Evolutionary conservation across 345 rosid species (phyloP).

Genomic region (Salix exigua): DNA sequence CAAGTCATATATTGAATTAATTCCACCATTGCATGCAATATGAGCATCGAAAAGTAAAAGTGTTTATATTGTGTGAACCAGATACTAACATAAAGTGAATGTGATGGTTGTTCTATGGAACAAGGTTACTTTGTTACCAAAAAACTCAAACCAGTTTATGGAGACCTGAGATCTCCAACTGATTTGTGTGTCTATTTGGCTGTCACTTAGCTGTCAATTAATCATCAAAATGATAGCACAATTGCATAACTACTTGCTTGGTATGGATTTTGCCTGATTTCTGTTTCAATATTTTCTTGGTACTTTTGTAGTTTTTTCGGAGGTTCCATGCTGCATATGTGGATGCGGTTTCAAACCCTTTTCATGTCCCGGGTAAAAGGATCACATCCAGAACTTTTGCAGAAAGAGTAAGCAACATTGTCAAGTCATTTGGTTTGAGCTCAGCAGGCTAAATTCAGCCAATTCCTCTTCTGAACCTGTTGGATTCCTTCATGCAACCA

Average conservation of each 20-base stretch:
- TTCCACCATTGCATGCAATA: neutral
- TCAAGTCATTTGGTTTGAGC: conserved; percentile 73
- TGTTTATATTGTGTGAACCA: neutral
- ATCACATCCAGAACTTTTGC: conserved; percentile 84
- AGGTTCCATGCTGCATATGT: conserved; percentile 94
- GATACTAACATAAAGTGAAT: neutral
- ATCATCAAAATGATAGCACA: neutral
- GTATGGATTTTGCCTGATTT: neutral
- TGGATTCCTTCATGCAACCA: neutral
- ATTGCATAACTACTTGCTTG: neutral
- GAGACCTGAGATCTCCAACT: neutral
- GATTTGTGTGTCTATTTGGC: neutral
- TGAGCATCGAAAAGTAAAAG: neutral
- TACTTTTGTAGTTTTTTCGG: conserved; percentile 56
- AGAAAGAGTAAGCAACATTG: conserved; percentile 72
- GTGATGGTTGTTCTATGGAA: neutral
- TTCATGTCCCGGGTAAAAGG: conserved; percentile 92
- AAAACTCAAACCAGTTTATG: neutral
- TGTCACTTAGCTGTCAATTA: neutral
- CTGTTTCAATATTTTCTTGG: conserved; percentile 1
- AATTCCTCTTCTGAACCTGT: conserved; percentile 7
- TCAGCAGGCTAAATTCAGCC: conserved; percentile 39
- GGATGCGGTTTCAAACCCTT: conserved; percentile 93
- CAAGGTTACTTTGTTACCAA: neutral
- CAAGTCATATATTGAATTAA: neutral